phyloP scores from a whole-genome alignment of 164 flowering plant genomes.

The Platanus orientalis region DNA sequence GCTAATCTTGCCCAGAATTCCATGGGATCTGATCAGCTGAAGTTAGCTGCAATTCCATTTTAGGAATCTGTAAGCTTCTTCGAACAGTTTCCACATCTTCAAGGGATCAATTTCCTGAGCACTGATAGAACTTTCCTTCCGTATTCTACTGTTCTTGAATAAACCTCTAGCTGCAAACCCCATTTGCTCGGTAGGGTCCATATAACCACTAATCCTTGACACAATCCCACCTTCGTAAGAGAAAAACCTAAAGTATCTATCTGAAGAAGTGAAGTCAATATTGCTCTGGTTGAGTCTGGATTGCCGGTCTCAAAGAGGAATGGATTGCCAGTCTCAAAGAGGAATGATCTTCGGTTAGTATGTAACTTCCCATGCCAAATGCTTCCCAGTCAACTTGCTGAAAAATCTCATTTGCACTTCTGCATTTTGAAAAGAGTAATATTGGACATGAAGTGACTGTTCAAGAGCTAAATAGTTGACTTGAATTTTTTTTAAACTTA shows the following conservation, averaged over 20 bases:
- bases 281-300: slow-evolving; percentile 11
- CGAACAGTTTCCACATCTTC: slow-evolving; percentile 66
- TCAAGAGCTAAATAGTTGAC: slow-evolving; percentile 62
- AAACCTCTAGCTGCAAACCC: slow-evolving; percentile 84
- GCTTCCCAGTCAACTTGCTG: slow-evolving; percentile 89
- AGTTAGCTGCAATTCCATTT: slow-evolving; percentile 31
- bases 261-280: slow-evolving; percentile 19
- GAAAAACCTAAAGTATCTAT: slow-evolving; percentile 20
- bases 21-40: too few species aligned
- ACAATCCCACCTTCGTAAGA: slow-evolving; percentile 45
- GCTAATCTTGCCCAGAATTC: too few species aligned
- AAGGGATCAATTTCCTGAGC: slow-evolving; percentile 34
- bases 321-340: too few species aligned
- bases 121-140: slow-evolving; percentile 9
- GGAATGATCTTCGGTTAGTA: slow-evolving; percentile 20
- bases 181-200: slow-evolving; percentile 58
- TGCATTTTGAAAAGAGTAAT: slow-evolving; percentile 10
- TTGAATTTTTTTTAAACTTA: slow-evolving; percentile 60
- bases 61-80: slow-evolving; percentile 45
- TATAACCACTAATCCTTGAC: slow-evolving; percentile 55
- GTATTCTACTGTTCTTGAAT: slow-evolving; percentile 27
- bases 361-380: slow-evolving; percentile 50
- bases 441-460: slow-evolving; percentile 27
- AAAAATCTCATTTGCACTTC: slow-evolving; percentile 48
- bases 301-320: too few species aligned